Evolutionary conservation across 345 rosid species (phyloP).

Genomic region (Crucihimalaya himalaica): DNA sequence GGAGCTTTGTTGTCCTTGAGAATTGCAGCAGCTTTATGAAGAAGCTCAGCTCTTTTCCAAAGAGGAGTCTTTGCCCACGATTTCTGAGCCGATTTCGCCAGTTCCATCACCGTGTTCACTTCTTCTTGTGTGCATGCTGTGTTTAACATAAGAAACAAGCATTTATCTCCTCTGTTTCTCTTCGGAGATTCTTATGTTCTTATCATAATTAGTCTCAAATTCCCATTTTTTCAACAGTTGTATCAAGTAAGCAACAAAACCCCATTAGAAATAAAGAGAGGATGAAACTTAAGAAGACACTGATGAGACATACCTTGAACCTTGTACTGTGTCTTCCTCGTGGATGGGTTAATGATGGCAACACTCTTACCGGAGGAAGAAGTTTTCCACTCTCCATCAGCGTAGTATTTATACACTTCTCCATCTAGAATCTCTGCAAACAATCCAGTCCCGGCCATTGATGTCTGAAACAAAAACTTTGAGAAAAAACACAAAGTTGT

Average conservation of each 20-base stretch:
- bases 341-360: slow-evolving; percentile 78
- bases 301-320: slow-evolving; percentile 73
- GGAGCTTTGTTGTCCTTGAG: slow-evolving; percentile 84
- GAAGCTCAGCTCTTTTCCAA: slow-evolving; percentile 98
- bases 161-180: slow-evolving; percentile 11
- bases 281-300: neutral
- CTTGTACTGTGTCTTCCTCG: slow-evolving; percentile 82
- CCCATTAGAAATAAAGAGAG: neutral
- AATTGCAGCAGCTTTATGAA: slow-evolving; percentile 92
- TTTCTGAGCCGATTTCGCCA: slow-evolving; percentile 81
- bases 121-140: slow-evolving; percentile 96
- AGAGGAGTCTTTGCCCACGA: slow-evolving; percentile 95
- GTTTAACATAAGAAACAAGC: slow-evolving; percentile 28
- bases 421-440: slow-evolving; percentile 85
- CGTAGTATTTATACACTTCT: slow-evolving; percentile 80
- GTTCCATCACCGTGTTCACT: slow-evolving; percentile 87
- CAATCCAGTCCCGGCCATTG: slow-evolving; percentile 83
- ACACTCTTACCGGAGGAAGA: slow-evolving; percentile 83
- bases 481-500: slow-evolving; percentile 10
- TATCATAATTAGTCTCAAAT: neutral
- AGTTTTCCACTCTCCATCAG: slow-evolving; percentile 84
- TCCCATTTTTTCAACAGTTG: neutral
- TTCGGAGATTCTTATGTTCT: neutral
- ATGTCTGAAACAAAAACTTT: slow-evolving; percentile 7
- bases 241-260: neutral